Evolutionary conservation across 768 basidiomycete genomes (phyloP), one percentile per base, ranked within the genome.

Genomic region (Trametes villosa): DNA sequence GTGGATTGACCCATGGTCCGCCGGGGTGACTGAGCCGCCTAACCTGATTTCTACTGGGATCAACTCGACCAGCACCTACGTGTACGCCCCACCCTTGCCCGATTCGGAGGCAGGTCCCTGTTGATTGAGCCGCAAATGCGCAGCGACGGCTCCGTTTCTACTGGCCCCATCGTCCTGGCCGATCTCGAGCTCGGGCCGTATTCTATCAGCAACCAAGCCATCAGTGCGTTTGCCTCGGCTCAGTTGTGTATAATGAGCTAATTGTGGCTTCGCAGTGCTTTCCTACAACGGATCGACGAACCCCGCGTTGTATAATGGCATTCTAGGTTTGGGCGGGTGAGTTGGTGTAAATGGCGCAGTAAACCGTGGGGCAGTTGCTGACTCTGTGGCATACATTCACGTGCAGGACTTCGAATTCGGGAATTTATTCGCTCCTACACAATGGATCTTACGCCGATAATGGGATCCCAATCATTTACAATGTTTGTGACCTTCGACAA

Each of bases 301-400:
- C 5, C 9, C 36, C 47, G 17, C 22, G 13, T 11, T 27, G 0
- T 34, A 18, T 6, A 62, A 54, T 33, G 60, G 60, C 4, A 29
- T 62, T 2, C 33, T 62, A 3, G 60, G 60, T 9, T 31, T 62
- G 9, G 60, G 47, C 4, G 54, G 54, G 60, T 62, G 17, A 15
- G 52, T 51, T 18, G 13, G 12, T 31, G n/a, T n/a, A 24, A 4
- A 5, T 45, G 20, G 6, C 38, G 2, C 12, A 1, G 17, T 1
- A 12, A 27, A 27, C 34, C 11, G 7, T 22, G 9, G 9, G 20
- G 13, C n/a, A n/a, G n/a, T n/a, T 13, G 44, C 44, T 45, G 9
- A 45, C 11, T 20, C 20, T 24, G 13, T 15, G 13, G 22, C 24
- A 9, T 2, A n/a, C n/a, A n/a, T n/a, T n/a, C n/a, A n/a, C n/a